A percentile compares a stretch with the other conserved stretches of the same genome.
These are phyloP conservation scores for Clathrospora elynae DNA, from an alignment of 2,329 filamentous ascomycete species.

Conservation along the genomic window DNA sequence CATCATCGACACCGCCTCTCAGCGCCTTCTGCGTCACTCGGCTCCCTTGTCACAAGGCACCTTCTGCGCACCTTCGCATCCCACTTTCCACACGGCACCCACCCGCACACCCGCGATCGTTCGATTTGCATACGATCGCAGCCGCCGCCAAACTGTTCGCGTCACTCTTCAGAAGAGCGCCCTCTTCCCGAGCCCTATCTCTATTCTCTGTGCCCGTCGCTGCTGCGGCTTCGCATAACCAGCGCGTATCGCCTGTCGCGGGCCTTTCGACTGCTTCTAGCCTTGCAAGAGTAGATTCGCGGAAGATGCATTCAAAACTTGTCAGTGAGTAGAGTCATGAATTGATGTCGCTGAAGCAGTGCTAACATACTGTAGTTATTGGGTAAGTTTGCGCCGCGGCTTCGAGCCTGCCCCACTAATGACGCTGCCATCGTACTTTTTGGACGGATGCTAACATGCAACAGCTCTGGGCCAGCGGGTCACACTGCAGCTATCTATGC, in stretches of 20 bases:
- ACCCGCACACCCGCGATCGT: conserved; percentile 19
- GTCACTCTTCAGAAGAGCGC: conserved; percentile 72
- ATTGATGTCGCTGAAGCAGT: conserved; percentile 4
- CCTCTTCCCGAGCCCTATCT: conserved; percentile 68
- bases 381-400: conserved; percentile 38
- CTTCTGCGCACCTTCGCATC: conserved; percentile 17
- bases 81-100: conserved; percentile 23
- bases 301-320: conserved; percentile 89
- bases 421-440: conserved; percentile 10
- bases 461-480: conserved; percentile 91
- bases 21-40: conserved; percentile 20
- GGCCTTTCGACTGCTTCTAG: conserved; percentile 50
- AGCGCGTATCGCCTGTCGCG: conserved; percentile 57
- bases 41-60: conserved; percentile 17
- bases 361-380: conserved; percentile 45
- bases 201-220: conserved; percentile 74
- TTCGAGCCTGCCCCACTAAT: conserved; percentile 14
- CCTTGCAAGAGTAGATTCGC: conserved; percentile 42
- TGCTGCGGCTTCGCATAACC: conserved; percentile 70
- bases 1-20: conserved; percentile 19
- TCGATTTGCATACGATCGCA: conserved; percentile 32
- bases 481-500: conserved; percentile 98
- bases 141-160: conserved; percentile 87
- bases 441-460: conserved; percentile 37
- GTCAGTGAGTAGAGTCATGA: conserved; percentile 68